Evolutionary conservation across 1,284 basidiomycete species (phyloP).

Genomic region (Microbotryum saponariae): DNA sequence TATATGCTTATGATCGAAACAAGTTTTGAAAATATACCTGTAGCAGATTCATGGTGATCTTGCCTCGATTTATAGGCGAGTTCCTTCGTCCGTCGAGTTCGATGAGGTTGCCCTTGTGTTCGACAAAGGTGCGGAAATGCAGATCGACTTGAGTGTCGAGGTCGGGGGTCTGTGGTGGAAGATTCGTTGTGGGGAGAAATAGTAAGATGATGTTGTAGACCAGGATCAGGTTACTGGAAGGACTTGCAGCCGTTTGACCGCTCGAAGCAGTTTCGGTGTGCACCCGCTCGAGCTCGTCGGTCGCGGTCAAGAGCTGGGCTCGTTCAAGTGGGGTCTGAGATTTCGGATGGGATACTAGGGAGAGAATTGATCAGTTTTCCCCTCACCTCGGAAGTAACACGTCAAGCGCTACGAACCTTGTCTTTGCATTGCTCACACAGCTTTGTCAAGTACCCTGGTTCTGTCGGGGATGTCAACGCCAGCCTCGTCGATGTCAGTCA

Average conservation of each 20-base stretch:
- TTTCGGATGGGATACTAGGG: constrained; percentile 38
- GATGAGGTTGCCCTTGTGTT: constrained; percentile 52
- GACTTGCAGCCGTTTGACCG: constrained; percentile 55
- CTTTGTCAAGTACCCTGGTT: constrained; percentile 19
- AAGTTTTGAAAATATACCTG: constrained; percentile 13
- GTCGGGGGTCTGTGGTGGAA: constrained; percentile 33
- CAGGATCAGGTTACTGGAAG: no score
- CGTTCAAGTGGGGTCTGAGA: constrained; percentile 62
- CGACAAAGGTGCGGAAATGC: constrained; percentile 78
- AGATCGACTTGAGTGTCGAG: constrained; percentile 57
- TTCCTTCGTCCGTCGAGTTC: constrained; percentile 71
- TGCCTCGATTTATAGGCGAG: constrained; percentile 70
- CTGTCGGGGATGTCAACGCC: constrained; percentile 2
- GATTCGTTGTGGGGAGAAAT: not conserved
- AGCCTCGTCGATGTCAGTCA: not conserved
- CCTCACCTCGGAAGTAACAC: not conserved
- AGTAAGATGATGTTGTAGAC: no score
- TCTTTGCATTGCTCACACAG: constrained; percentile 18
- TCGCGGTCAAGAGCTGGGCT: constrained; percentile 63
- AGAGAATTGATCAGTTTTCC: constrained; percentile 24
- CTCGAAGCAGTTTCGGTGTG: constrained; percentile 60
- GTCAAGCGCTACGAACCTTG: constrained; percentile 13
- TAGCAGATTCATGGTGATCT: constrained; percentile 20
- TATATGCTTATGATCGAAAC: not conserved
- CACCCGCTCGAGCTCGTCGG: constrained; percentile 61